Conservation (phyloP, 495 filamentous ascomycete genomes). For the Friedmanniomyces endolithicus region DNA sequence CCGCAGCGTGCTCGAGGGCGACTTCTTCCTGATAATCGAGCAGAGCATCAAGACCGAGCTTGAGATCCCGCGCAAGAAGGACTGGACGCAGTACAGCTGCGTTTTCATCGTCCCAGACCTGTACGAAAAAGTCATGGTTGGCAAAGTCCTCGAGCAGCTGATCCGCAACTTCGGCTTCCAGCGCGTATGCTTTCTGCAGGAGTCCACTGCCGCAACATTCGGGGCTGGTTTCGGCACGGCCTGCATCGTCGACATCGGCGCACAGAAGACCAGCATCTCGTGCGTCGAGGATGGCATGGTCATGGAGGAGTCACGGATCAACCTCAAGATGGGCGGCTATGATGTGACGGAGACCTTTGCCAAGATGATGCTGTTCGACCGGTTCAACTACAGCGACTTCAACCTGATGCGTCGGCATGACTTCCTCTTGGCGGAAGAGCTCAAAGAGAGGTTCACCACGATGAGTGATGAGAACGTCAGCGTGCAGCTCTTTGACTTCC, state of each 20-base stretch:
- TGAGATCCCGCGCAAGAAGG: conserved; percentile 58
- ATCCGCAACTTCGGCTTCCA: conserved; percentile 80
- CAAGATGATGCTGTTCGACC: conserved; percentile 91
- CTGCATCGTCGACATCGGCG: conserved; percentile 92
- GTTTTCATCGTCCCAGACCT: conserved; percentile 92
- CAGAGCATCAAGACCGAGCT: conserved; percentile 74
- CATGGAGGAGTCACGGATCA: conserved; percentile 80
- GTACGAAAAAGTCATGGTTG: conserved; percentile 86
- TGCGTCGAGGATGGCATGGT: conserved; percentile 96
- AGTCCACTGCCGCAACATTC: conserved; percentile 86
- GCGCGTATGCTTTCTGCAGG: conserved; percentile 84
- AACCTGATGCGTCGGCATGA: conserved; percentile 84
- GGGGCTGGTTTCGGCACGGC: conserved; percentile 88
- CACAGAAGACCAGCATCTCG: conserved; percentile 94
- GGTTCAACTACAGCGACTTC: conserved; percentile 88
- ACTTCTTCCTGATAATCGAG: conserved; percentile 76
- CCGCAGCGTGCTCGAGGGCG: conserved; percentile 63
- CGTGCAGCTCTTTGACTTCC: conserved; percentile 72
- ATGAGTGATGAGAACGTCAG: conserved; percentile 73
- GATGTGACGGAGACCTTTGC: conserved; percentile 91
- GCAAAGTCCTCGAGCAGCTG: conserved; percentile 66
- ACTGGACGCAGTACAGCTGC: conserved; percentile 83
- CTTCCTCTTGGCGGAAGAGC: conserved; percentile 83
- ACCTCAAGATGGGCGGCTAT: conserved; percentile 82
- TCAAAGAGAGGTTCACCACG: conserved; percentile 81